Evolutionary conservation across 1,284 basidiomycete genomes (phyloP).

Genomic region (Afroboletus lepidellus): DNA sequence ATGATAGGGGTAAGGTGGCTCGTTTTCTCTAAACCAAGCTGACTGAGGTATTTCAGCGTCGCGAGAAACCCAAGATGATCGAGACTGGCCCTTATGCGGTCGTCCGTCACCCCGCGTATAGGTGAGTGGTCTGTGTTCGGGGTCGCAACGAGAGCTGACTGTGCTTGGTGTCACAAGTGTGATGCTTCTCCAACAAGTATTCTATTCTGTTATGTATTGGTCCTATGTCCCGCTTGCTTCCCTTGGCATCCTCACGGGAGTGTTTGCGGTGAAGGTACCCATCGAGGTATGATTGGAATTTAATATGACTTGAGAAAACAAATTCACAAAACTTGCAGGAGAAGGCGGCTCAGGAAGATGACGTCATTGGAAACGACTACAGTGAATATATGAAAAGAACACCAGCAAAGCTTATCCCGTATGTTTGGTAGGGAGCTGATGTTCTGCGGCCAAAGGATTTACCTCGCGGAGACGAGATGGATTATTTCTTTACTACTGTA

Average conservation of each 20-base stretch:
- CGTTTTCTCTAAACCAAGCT: not conserved
- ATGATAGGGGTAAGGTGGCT: conserved; percentile 28
- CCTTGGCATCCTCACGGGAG: conserved; percentile 22
- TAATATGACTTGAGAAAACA: not conserved
- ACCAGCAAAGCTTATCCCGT: conserved; percentile 33
- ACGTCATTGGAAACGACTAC: conserved; percentile 32
- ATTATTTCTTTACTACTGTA: not conserved
- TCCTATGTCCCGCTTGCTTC: conserved; percentile 35
- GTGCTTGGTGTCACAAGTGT: conserved; percentile 14
- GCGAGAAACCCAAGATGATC: conserved; percentile 31
- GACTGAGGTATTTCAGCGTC: conserved; percentile 19
- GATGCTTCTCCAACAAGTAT: conserved; percentile 29
- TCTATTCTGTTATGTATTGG: conserved; percentile 36
- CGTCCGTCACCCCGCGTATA: conserved; percentile 37
- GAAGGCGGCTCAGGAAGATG: conserved; percentile 30
- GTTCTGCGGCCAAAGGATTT: not conserved
- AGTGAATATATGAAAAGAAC: conserved; percentile 35
- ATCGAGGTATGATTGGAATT: conserved; percentile 28
- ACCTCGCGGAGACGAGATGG: not conserved
- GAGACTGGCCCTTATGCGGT: conserved; percentile 32
- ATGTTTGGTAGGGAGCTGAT: conserved; percentile 32
- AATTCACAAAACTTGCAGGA: conserved; percentile 24
- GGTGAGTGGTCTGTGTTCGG: conserved; percentile 14
- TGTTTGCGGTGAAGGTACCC: conserved; percentile 35
- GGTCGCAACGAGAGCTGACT: not conserved